Base-by-base conservation (phyloP, 495 filamentous ascomycete species). In the Penicillium pulvis region DNA sequence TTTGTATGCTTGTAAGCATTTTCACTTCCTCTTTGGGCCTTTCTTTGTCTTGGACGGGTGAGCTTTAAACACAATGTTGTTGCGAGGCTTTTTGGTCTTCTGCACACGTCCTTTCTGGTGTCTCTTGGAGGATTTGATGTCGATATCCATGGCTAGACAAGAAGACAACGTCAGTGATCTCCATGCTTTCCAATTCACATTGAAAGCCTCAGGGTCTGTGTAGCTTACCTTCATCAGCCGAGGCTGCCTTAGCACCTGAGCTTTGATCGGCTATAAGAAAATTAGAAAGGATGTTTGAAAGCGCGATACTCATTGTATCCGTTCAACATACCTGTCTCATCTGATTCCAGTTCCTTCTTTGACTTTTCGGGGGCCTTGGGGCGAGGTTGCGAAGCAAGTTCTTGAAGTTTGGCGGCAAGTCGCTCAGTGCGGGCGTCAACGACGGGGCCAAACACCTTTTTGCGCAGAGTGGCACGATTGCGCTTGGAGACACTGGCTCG, bases 381-480 rank as follows among this genome's bases (percentile, higher is more conserved):
- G 23, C 69, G 88, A 24, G 90, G 85, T 67, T 90, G 83, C 16
- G 84, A 75, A 11, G 86, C 87, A 56, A 94, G 70, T 63, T 92
- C 89, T 61, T 90, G 77, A 20, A 96, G 76, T 68, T 91, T 95
- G 51, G 88, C 87, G 2, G 90, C 89, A 16, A 96, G 82, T 63
- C 92, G 84, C 70, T 89, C 85, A 44, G 83, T 87, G 52, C 92
- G 83, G 39, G 88, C 92, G 64, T 80, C 71, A 65, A 91, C 90
- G 44, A 86, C 83, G 10, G 92, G 92, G 0, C 85, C 87, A 70
- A 95, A 96, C 57, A 96, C 85, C 52, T 80, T 86, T 54, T 81
- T 77, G 71, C 92, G 91, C 46, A 96, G 79, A 54, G 79, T 85
- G 55, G 83, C 80, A 67, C 88, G 87, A 75, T 97, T 93, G 62